phyloP scores from a whole-genome alignment of 129 eudicot genomes.

The Tagetes patula region DNA sequence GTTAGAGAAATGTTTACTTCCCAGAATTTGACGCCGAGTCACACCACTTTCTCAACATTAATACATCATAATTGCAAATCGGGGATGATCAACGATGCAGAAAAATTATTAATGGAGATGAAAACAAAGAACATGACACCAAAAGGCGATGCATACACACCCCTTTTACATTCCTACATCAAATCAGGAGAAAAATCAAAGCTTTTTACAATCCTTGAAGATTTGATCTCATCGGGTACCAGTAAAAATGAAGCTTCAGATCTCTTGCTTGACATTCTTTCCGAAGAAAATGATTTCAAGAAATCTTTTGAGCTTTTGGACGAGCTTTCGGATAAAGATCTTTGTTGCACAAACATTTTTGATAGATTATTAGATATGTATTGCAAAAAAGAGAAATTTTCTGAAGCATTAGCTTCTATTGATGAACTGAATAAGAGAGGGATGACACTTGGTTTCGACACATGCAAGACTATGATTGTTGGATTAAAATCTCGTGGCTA shows the following conservation, averaged over 20 bases:
- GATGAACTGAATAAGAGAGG: constrained; percentile 60
- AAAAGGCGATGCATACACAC: constrained; percentile 31
- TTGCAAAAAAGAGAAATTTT: constrained; percentile 25
- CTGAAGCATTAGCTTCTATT: constrained; percentile 39
- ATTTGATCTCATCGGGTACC: constrained; percentile 23
- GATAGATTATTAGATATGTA: constrained; percentile 20
- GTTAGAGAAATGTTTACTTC: constrained; percentile 28
- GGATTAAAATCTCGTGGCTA: constrained; percentile 47
- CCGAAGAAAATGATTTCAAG: constrained; percentile 43
- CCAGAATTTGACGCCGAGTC: constrained; percentile 15
- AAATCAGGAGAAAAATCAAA: constrained; percentile 27
- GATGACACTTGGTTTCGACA: constrained; percentile 43
- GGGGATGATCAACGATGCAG: constrained; percentile 37
- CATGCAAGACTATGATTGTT: constrained; percentile 46
- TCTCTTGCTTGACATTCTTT: constrained; percentile 25
- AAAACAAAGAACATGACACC: constrained; percentile 19
- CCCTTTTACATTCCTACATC: constrained; percentile 38
- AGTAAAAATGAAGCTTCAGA: constrained; percentile 25
- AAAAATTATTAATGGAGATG: constrained; percentile 32
- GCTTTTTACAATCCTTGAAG: constrained; percentile 30
- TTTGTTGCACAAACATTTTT: constrained; percentile 25
- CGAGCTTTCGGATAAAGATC: constrained; percentile 31
- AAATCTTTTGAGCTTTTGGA: constrained; percentile 23
- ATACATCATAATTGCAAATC: constrained; percentile 28
- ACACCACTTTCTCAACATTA: constrained; percentile 29